Conservation (phyloP, 2,329 filamentous ascomycete genomes). For the Xylariaceae sp. region DNA sequence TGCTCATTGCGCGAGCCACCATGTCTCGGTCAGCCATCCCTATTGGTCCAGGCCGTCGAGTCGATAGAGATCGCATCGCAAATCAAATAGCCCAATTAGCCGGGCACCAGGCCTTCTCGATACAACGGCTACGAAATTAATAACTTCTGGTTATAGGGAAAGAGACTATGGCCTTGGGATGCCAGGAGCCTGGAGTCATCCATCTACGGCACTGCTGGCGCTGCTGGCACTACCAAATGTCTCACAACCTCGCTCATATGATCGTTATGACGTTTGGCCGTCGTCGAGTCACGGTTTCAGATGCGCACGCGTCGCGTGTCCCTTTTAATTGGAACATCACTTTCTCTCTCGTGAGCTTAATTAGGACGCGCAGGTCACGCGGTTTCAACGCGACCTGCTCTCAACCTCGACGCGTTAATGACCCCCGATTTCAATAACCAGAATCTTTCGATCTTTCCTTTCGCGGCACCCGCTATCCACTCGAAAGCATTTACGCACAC, state of each 20-base stretch:
- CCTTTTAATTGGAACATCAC: background rate
- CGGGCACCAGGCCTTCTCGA: background rate
- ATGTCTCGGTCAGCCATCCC: constrained; percentile 23
- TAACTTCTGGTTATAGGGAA: background rate
- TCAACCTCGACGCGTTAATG: background rate
- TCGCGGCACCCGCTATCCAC: background rate
- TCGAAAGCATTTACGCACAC: too few relatives aligned
- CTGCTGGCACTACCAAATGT: background rate
- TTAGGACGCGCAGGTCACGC: background rate
- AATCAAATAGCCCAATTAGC: background rate
- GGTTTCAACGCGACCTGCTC: background rate
- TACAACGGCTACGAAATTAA: background rate
- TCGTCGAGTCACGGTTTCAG: background rate
- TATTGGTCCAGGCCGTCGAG: background rate
- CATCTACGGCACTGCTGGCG: background rate
- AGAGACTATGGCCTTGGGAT: background rate
- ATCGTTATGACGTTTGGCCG: background rate
- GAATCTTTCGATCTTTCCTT: background rate
- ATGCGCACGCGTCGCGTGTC: background rate
- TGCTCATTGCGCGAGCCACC: background rate
- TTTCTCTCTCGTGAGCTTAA: background rate
- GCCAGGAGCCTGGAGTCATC: background rate
- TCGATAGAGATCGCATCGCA: constrained; percentile 11
- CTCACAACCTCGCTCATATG: background rate
- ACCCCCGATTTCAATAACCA: background rate